Evolutionary conservation across 2,329 filamentous ascomycete genomes (phyloP).

Genomic region (Mariannaea sp.): DNA sequence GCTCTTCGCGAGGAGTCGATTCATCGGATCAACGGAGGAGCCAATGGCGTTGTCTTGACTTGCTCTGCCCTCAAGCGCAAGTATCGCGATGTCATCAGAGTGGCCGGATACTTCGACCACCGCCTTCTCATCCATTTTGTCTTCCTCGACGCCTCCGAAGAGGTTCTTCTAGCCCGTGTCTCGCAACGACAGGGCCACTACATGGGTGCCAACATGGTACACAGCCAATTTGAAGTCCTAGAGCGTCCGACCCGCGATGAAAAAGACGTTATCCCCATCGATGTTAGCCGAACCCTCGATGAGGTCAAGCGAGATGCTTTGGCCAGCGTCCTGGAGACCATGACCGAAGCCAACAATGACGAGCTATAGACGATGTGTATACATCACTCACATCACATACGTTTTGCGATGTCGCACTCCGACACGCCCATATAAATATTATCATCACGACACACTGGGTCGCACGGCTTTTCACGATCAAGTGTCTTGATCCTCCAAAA

Average conservation of each 20-base stretch:
- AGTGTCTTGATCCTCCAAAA: constrained; percentile 20
- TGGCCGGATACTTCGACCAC: constrained; percentile 76
- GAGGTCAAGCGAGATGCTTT: constrained; percentile 66
- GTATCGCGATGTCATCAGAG: constrained; percentile 89
- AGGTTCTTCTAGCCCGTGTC: constrained; percentile 77
- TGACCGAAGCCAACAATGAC: constrained; percentile 42
- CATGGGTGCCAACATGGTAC: constrained; percentile 95
- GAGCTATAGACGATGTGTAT: constrained; percentile 23
- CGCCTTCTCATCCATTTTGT: constrained; percentile 87
- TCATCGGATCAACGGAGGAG: constrained; percentile 58
- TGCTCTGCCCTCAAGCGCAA: constrained; percentile 97
- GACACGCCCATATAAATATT: background rate
- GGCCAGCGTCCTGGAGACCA: constrained; percentile 58
- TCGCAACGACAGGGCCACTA: constrained; percentile 79
- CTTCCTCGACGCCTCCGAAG: constrained; percentile 80
- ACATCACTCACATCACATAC: background rate
- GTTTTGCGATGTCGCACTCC: background rate
- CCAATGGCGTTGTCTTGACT: constrained; percentile 84
- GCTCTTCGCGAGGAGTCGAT: constrained; percentile 72
- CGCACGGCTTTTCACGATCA: constrained; percentile 2
- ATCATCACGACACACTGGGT: constrained; percentile 5
- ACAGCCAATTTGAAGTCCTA: constrained; percentile 86
- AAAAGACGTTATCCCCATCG: constrained; percentile 72
- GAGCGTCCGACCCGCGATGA: constrained; percentile 78
- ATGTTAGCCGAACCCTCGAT: constrained; percentile 64